Evolutionary conservation across 2,329 filamentous ascomycete genomes (phyloP).

Genomic region (Claviceps digitariae): DNA sequence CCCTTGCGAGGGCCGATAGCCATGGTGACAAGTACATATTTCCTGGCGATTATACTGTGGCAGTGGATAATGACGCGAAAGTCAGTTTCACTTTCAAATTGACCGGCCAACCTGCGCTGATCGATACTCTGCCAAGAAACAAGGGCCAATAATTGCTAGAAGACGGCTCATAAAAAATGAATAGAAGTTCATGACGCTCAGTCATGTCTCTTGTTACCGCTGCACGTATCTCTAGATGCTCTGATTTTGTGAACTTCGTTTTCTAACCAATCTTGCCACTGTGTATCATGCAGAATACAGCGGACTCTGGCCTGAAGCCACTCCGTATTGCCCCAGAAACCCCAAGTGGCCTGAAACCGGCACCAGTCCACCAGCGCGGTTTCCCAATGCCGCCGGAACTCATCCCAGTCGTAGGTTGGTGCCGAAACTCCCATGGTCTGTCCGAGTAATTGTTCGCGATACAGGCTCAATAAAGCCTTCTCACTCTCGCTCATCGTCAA

Average conservation of each 20-base stretch:
- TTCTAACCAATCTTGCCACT: neutral
- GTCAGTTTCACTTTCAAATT: conserved; percentile 4
- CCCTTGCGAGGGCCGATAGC: conserved; percentile 6
- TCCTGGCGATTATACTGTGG: conserved; percentile 7
- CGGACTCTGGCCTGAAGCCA: conserved; percentile 43
- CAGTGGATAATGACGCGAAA: conserved; percentile 5
- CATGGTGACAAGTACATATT: conserved; percentile 9
- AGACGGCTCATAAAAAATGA: neutral
- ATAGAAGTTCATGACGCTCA: neutral
- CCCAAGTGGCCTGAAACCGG: conserved; percentile 46
- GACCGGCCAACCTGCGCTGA: neutral
- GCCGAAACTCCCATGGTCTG: neutral
- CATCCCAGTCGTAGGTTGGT: conserved; percentile 36
- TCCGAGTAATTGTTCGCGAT: conserved; percentile 25
- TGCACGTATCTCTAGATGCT: neutral
- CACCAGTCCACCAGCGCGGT: conserved; percentile 55
- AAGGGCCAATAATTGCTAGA: neutral
- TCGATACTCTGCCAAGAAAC: neutral
- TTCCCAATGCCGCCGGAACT: conserved; percentile 49
- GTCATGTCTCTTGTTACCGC: neutral
- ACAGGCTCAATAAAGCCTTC: conserved; percentile 33
- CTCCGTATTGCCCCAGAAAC: conserved; percentile 45
- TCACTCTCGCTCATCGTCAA: conserved; percentile 40
- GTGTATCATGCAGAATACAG: conserved; percentile 29
- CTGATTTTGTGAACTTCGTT: neutral